Percentiles rank a stretch among this genome's conserved stretches.
phyloP scores from a whole-genome alignment of 345 rosid genomes.

The Populus davidiana region DNA sequence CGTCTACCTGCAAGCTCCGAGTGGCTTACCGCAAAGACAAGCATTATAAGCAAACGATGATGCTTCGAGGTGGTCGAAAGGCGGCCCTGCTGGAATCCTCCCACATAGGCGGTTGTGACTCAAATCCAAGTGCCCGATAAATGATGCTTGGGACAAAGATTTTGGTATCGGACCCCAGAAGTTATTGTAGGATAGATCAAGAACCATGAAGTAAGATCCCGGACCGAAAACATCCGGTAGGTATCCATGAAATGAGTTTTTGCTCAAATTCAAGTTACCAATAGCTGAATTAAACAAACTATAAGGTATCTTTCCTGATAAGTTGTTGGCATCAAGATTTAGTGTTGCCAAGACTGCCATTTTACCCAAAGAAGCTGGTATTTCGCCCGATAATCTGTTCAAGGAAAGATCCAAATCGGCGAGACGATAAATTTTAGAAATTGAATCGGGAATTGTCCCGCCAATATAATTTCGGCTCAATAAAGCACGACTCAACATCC shows the following conservation, averaged over 20 bases:
- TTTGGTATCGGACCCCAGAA: slow-evolving; percentile 64
- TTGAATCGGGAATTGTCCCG: slow-evolving; percentile 58
- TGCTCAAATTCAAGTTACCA: slow-evolving; percentile 62
- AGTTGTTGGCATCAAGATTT: slow-evolving; percentile 65
- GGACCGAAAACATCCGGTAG: slow-evolving; percentile 73
- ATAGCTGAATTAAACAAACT: slow-evolving; percentile 56
- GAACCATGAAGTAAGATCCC: slow-evolving; percentile 63
- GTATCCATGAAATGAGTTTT: slow-evolving; percentile 48
- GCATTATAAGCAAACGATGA: slow-evolving; percentile 65
- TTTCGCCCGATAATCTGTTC: slow-evolving; percentile 55
- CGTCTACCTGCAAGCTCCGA: slow-evolving; percentile 40
- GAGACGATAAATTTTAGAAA: slow-evolving; percentile 65
- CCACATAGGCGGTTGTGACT: slow-evolving; percentile 90
- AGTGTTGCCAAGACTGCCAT: slow-evolving; percentile 81
- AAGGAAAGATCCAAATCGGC: slow-evolving; percentile 79
- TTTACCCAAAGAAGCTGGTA: slow-evolving; percentile 62
- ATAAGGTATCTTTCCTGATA: slow-evolving; percentile 56
- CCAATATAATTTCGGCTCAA: slow-evolving; percentile 56
- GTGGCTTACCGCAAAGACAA: slow-evolving; percentile 83
- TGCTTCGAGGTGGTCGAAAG: slow-evolving; percentile 84
- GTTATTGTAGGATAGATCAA: slow-evolving; percentile 66
- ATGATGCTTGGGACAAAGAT: slow-evolving; percentile 50
- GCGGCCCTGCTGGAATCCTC: slow-evolving; percentile 64
- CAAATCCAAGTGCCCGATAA: slow-evolving; percentile 77
- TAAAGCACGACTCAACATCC: slow-evolving; percentile 74